Base-by-base conservation (phyloP, 1,284 basidiomycete genomes). In the Papiliotrema laurentii region DNA sequence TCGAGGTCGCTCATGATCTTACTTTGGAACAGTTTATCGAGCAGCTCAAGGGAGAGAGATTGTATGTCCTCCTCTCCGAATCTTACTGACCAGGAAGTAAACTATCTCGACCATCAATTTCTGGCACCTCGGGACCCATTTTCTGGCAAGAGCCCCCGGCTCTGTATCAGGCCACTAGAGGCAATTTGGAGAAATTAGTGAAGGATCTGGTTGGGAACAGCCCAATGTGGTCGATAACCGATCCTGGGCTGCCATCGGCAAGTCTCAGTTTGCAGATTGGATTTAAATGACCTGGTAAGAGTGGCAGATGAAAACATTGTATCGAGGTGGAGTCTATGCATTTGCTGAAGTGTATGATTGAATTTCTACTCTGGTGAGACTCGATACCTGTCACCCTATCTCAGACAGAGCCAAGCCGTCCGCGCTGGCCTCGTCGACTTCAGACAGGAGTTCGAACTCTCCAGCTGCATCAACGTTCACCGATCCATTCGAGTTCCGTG, bases 121-220 rank as follows among this genome's bases (percentile, higher is more conserved):
- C 87, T 13, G 63, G 81, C 81, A 18, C 76, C 73, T 51, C 63
- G 14, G 66, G 75, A 54, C 86, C 85, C 46, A 82, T 99, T 38
- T 99, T 94, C 77, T 84, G 92, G 69, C 89, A 94, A 69, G 87
- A 87, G 0, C 94, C 96, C 5, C 86, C 87, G 3, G 87, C 91
- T 64, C 79, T 99, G 7, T 87, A 94, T 69, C 77, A 84, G 69
- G 82, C 83, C 4, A 98, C 93, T 3, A 82, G 90, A 30, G 84
- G 84, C 0, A 98, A 99, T 71, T 77, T 98, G 36, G 81, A 83
- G 61, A 94, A 89, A 77, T 84, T 80, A 58, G 79, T 98, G 0
- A 80, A 78, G 0, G 91, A 97, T 47, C 75, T 98, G 5, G 79
- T 96, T 13, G 74, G 78, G 27, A 78, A 82, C 18, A 86, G 84